phyloP scores from a whole-genome alignment of 257 asterid genomes.

The Fraxinus quadrangulata region DNA sequence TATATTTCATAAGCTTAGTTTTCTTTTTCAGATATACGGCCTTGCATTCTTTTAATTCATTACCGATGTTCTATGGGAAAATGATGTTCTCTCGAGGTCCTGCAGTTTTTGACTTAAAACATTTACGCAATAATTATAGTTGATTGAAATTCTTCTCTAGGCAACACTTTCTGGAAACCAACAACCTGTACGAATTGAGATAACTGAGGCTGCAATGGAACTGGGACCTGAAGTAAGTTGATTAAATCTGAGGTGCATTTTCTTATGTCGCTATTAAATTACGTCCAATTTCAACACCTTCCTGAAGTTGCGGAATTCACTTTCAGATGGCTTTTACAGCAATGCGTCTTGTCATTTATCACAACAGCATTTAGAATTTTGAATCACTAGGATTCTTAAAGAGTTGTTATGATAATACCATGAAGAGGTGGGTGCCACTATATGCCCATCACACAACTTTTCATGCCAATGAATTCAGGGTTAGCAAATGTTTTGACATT shows the following conservation, averaged over 20 bases:
- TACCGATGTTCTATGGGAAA: background rate
- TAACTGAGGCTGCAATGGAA: slow-evolving; percentile 97
- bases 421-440: background rate
- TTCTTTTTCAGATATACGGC: background rate
- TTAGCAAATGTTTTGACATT: background rate
- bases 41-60: background rate
- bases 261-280: background rate
- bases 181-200: slow-evolving; percentile 90
- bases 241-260: background rate
- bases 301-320: background rate
- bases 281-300: background rate
- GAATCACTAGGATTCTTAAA: background rate
- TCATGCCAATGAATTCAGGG: background rate
- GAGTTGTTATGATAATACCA: background rate
- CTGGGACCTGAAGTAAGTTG: slow-evolving; percentile 80
- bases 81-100: background rate
- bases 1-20: background rate
- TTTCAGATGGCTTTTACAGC: background rate
- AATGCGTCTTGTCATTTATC: background rate
- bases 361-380: background rate
- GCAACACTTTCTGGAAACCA: slow-evolving; percentile 96
- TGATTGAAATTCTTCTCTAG: slow-evolving; percentile 40
- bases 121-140: slow-evolving; percentile 5
- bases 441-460: background rate
- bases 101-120: background rate